Evolutionary conservation across 192 early-diverging fungal genomes (phyloP).

Genomic region (Chytriomyces hyalinus): DNA sequence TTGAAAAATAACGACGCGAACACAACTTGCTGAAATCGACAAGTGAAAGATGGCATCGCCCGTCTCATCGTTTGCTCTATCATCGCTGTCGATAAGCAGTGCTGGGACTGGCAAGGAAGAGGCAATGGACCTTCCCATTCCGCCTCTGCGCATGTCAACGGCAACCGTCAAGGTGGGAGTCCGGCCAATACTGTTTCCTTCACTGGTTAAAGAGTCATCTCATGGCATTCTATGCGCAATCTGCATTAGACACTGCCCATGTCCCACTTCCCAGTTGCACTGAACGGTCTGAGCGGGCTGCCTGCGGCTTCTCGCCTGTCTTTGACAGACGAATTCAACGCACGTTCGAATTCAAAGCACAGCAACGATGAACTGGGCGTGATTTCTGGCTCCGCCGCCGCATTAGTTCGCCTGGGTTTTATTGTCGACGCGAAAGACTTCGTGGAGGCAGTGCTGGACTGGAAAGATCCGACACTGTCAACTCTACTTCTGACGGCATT

Average conservation of each 20-base stretch:
- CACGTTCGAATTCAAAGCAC: background rate
- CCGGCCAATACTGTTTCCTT: background rate
- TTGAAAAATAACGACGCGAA: too few species aligned
- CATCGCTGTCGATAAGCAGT: background rate
- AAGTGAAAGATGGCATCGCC: background rate
- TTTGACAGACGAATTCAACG: background rate
- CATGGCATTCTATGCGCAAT: background rate
- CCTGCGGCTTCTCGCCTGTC: too few species aligned
- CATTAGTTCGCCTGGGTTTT: background rate
- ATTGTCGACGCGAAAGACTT: slow-evolving; percentile 9
- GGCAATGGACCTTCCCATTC: background rate
- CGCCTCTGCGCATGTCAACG: background rate
- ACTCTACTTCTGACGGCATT: slow-evolving; percentile 6
- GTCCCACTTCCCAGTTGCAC: slow-evolving; percentile 17
- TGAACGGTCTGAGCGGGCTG: background rate
- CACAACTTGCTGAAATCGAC: too few species aligned
- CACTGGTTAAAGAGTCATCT: background rate
- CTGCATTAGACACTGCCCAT: slow-evolving; percentile 5
- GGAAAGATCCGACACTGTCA: slow-evolving; percentile 22
- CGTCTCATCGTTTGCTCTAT: background rate
- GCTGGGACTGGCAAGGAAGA: background rate
- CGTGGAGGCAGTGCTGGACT: background rate
- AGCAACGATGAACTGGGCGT: background rate
- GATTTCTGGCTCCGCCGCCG: background rate
- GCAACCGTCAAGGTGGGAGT: too few species aligned